Evolutionary conservation across 148 eudicot genomes (phyloP), one percentile per base, ranked within the genome.

Genomic region (Pharnaceum exiguum): DNA sequence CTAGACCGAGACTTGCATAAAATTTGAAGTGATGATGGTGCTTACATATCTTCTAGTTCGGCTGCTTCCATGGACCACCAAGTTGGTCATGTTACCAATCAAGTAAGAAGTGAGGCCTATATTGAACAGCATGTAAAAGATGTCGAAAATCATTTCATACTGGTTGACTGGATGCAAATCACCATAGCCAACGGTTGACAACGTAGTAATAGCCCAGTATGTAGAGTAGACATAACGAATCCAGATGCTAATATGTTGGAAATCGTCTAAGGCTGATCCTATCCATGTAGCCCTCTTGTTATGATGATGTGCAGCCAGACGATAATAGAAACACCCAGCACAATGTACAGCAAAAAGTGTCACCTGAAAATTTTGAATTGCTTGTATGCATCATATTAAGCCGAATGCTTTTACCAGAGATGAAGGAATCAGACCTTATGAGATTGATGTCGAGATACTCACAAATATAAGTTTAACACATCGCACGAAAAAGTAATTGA

Each of bases 1-100:
- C 12, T 12, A 35, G 12, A 12, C 38, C 7, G 7, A 35, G 49
- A n/a, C 6, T 45, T 45, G 49, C 5, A 45, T 5, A 13, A 11
- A 18, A 45, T 6, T n/a, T n/a, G 11, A 6, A 13, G 22, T 21
- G 18, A 6, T 39, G 38, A 48, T 51, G 51, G 18, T 55, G 47
- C 74, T 65, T 70, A 75, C 79, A 39, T 70, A 75, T 40, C 60
- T 73, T 73, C 89, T 72, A 23, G 98, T 93, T 55, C 88, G 90
- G 64, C 96, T 82, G 47, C 96, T 93, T 84, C 96, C 67, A 36
- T 85, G 86, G 60, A 91, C 98, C 2, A 91, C 90, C 25, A 91
- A 86, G 46, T 88, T 91, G 7, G 98, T 91, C 98, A 91, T 91
- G 75, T 91, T 91, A 16, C 98, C 96, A 35, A 91, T 88, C 56